phyloP scores from a whole-genome alignment of 169 alveolate genomes.

The Amoebophrya sp. region DNA sequence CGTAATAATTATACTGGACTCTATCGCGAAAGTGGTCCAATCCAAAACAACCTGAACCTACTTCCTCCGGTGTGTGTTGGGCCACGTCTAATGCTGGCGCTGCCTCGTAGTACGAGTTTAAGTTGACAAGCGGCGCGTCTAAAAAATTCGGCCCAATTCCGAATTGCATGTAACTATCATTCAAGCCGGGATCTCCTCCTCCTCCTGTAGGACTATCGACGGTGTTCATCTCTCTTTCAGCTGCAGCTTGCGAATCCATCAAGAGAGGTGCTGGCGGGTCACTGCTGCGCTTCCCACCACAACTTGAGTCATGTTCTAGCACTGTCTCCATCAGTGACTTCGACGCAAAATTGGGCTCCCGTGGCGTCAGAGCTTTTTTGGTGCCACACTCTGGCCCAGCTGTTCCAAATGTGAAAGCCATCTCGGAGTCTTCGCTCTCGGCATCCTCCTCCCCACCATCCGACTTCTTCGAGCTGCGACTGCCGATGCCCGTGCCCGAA shows the following conservation, averaged over 20 bases:
- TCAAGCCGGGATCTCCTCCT: not conserved
- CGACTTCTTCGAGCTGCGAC: not conserved
- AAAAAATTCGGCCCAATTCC: not conserved
- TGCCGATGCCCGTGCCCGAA: not conserved
- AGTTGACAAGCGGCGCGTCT: not conserved
- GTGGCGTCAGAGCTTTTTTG: not conserved
- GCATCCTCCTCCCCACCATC: not conserved
- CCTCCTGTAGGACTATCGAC: no score
- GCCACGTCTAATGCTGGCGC: no score
- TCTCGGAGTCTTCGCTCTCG: not conserved
- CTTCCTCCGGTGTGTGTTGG: no score
- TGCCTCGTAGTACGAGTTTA: no score
- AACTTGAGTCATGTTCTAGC: no score
- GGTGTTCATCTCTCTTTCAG: no score
- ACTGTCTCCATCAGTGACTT: not conserved
- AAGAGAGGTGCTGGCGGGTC: no score
- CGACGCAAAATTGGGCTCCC: not conserved
- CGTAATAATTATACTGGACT: no score
- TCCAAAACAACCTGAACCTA: no score
- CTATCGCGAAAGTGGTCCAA: no score
- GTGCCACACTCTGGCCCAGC: not conserved
- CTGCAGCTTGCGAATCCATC: no score
- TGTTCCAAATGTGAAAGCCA: not conserved
- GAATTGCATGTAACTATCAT: not conserved
- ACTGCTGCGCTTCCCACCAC: no score